Evolutionary conservation across 2,329 filamentous ascomycete species (phyloP).

Genomic region (Neonectria neomacrospora): DNA sequence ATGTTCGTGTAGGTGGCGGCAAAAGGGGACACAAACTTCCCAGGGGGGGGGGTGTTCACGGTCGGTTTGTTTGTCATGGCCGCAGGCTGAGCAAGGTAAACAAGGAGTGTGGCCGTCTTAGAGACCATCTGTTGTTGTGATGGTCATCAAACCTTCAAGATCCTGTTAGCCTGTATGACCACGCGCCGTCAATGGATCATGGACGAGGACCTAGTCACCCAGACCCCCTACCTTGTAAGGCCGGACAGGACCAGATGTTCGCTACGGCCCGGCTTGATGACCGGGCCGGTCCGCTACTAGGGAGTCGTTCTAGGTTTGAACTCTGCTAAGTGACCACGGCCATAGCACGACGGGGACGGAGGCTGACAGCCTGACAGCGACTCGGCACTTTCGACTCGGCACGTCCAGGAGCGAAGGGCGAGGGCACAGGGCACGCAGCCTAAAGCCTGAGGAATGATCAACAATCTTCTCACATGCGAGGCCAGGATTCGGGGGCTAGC

Average conservation of each 20-base stretch:
- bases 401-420: constrained; percentile 10
- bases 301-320: constrained; percentile 28
- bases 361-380: constrained; percentile 9
- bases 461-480: constrained; percentile 10
- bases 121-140: constrained; percentile 31
- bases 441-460: constrained; percentile 10
- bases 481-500: constrained; percentile 3
- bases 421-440: background rate
- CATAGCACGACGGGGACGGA: constrained; percentile 10
- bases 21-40: constrained; percentile 4
- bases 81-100: constrained; percentile 26
- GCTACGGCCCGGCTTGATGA: constrained; percentile 41
- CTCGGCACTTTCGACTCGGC: constrained; percentile 13
- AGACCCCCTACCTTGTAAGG: constrained; percentile 21
- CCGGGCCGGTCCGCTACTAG: constrained; percentile 43
- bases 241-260: constrained; percentile 33
- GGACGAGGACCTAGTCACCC: constrained; percentile 10
- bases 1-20: constrained; percentile 22
- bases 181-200: constrained; percentile 29
- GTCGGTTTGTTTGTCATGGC: constrained; percentile 29
- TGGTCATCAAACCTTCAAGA: constrained; percentile 25
- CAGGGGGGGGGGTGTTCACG: constrained; percentile 25
- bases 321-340: constrained; percentile 11
- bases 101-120: constrained; percentile 29
- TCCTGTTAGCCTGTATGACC: constrained; percentile 18